Percentiles rank a stretch among this genome's conserved stretches.
These are phyloP conservation scores for Akanthomyces uredinophilus DNA, from an alignment of 2,329 filamentous ascomycete species.

Conservation along the genomic window DNA sequence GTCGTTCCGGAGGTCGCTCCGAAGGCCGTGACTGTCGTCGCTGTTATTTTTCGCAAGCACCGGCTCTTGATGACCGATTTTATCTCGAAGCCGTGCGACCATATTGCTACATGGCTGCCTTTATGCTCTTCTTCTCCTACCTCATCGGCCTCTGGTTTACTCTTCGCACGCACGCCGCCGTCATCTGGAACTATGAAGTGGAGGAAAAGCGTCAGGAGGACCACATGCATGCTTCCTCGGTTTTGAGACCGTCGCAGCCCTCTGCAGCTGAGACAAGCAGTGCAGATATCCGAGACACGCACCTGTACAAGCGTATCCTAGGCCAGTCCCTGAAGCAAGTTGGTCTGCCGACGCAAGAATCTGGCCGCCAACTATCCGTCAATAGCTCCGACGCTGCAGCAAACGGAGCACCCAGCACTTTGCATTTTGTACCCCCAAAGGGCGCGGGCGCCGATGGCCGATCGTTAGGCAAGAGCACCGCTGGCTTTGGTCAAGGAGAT, in stretches of 20 bases:
- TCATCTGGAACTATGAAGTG: constrained; percentile 87
- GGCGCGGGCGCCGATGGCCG: constrained; percentile 37
- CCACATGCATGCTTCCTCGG: constrained; percentile 28
- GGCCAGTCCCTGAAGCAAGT: constrained; percentile 84
- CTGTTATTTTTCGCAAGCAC: constrained; percentile 88
- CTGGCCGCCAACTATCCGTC: constrained; percentile 35
- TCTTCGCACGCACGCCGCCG: constrained; percentile 86
- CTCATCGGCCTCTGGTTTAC: constrained; percentile 94
- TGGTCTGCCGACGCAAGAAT: constrained; percentile 55
- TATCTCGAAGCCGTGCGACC: constrained; percentile 87
- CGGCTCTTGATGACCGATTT: constrained; percentile 80
- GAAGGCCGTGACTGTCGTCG: constrained; percentile 73
- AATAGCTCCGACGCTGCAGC: constrained; percentile 27
- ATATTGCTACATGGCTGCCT: constrained; percentile 84
- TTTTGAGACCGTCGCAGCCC: constrained; percentile 31
- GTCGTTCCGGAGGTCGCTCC: constrained; percentile 26
- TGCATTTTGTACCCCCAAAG: constrained; percentile 75
- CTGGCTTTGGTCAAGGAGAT: constrained; percentile 74
- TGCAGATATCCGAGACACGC: constrained; percentile 75
- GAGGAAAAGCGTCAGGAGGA: constrained; percentile 70
- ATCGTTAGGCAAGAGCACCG: constrained; percentile 45
- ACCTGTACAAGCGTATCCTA: constrained; percentile 88
- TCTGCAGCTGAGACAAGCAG: constrained; percentile 44
- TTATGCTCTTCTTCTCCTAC: constrained; percentile 86
- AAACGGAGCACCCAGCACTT: constrained; percentile 47